phyloP scores from a whole-genome alignment of 345 rosid species.

The Eucalyptus pumila region DNA sequence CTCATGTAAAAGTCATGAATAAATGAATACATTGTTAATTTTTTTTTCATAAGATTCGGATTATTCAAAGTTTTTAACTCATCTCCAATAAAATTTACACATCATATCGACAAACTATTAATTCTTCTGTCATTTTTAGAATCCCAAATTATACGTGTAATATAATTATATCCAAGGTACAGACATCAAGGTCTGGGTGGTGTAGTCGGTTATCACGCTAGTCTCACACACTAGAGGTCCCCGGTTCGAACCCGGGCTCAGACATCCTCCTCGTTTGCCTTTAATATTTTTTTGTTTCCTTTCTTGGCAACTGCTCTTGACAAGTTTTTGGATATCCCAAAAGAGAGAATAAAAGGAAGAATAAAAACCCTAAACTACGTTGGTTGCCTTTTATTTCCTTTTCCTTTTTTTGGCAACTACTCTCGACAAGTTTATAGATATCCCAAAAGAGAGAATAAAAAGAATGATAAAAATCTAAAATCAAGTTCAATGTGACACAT shows the following conservation, averaged over 20 bases:
- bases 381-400: background rate
- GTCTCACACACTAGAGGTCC: conserved; percentile 74
- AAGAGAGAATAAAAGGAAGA: background rate
- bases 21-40: background rate
- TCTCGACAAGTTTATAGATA: background rate
- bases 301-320: background rate
- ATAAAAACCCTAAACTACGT: background rate
- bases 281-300: background rate
- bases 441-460: background rate
- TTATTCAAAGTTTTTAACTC: background rate
- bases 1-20: background rate
- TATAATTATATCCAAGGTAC: too few species aligned
- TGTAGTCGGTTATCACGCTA: conserved; percentile 72
- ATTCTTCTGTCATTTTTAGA: too few species aligned
- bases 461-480: background rate
- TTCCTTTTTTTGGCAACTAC: too few species aligned
- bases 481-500: too few species aligned
- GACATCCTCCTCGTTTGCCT: background rate
- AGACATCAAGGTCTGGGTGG: conserved; percentile 28
- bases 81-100: background rate
- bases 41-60: too few species aligned
- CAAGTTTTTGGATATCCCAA: background rate
- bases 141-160: fast-evolving
- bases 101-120: background rate
- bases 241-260: conserved; percentile 62